Base-by-base conservation (phyloP, 2,329 filamentous ascomycete genomes). In the Akanthomyces uredinophilus region DNA sequence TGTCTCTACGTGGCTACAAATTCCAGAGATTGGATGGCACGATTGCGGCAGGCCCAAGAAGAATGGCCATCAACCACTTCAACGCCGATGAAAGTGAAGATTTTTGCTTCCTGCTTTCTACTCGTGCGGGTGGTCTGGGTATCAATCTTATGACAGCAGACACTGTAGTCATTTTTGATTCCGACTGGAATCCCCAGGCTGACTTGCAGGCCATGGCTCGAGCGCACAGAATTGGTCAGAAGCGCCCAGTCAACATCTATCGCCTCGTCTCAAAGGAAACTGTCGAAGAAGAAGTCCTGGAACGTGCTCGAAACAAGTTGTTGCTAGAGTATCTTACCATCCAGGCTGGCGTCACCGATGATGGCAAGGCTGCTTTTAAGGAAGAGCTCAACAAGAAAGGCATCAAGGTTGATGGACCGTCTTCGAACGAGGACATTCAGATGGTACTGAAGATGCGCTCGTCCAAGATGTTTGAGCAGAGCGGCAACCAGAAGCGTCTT, bases 141-240 rank as follows among this genome's bases (percentile, higher is more conserved):
- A 99, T 99, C 80, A 99, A 99, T 70, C 78, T 99, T 60, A 99
- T 98, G 92, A 98, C 95, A 27, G 95, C 95, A 8, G 96, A 99
- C 71, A 99, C 95, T 0, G 95, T 99, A 66, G 88, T 99, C 69
- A 89, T 99, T 50, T 99, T 98, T 70, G 96, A 99, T 74, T 98
- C 95, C 0, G 93, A 97, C 71, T 99, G 96, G 95, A 99, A 99
- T 68, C 96, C 95, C 20, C 95, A 99, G 74, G 95, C 95, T 7
- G 96, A 99, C 79, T 79, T 99, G 67, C 95, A 99, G 74, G 95
- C 95, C 46, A 99, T 99, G 95, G 95, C 95, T 63, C 89, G 95
- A 75, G 96, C 96, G 63, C 96, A 99, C 77, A 90, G 95, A 74
- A 99, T 99, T 66, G 95, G 95, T 3, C 95, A 99, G 73, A 96